Evolutionary conservation across 2,329 filamentous ascomycete species (phyloP), one percentile per base, ranked within the genome.

Genomic region (Aspergillus sp.): DNA sequence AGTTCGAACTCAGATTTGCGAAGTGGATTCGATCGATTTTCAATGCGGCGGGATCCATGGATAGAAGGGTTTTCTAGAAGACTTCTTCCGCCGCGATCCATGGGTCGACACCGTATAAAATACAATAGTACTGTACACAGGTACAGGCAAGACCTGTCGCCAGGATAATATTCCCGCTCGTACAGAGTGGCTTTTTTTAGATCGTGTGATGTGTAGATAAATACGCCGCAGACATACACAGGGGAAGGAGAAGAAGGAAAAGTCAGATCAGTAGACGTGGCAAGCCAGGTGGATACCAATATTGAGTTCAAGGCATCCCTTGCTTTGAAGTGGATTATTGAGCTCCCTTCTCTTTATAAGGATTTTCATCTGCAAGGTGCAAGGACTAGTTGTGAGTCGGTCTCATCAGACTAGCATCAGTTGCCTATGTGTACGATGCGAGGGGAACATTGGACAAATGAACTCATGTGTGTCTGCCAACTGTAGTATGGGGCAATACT

Each of bases 51-150:
- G 49, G 50, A 49, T 53, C 61, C 54, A 52, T 56, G 59, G 58
- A 49, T 45, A 45, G 20, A 31, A 4, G 36, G 54, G 49, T 47
- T 53, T 61, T 62, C 58, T 64, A 58, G 58, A 60, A 60, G 60
- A 54, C 12, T 52, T 54, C 61, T 54, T 55, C 59, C 58, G 63
- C 24, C 42, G 52, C 42, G 52, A 65, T 65, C 63, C 61, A 60
- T 60, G 61, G 64, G 54, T 61, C 63, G 29, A 32, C 32, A 36
- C 26, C 16, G 46, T 39, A 47, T 53, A 32, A 32, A 32, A 51
- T 52, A 52, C 55, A 57, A 52, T 57, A 32, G 55, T 52, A 36
- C 36, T 57, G 32, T 57, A 49, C 36, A 16, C 36, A 29, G 52
- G 24, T 24, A 10, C 36, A 22, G 29, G 18, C 36, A 29, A 36